A percentile compares a stretch with the other conserved stretches of the same genome.
phyloP scores from a whole-genome alignment of 106 monocot species.

The Gastrodia elata region DNA sequence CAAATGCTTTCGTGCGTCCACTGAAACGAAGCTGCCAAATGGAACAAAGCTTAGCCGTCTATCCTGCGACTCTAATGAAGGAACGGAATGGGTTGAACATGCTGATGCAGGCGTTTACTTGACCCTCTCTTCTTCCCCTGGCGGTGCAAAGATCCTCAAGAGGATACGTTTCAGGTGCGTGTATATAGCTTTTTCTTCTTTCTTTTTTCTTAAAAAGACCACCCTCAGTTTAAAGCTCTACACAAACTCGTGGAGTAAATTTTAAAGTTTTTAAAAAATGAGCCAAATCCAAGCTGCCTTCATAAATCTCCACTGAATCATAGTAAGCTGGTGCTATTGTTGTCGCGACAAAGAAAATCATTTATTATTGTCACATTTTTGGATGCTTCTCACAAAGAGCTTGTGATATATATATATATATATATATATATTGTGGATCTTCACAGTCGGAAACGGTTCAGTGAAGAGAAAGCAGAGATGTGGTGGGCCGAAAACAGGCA shows the following conservation, averaged over 20 bases:
- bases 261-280: no score
- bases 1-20: slow-evolving; percentile 12
- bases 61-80: neutral
- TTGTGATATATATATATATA: no score
- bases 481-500: slow-evolving; percentile 19
- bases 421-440: no score
- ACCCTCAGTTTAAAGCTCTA: no score
- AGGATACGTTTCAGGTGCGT: slow-evolving; percentile 58
- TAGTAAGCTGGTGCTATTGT: no score
- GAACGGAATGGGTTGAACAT: slow-evolving; percentile 46
- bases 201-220: neutral
- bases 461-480: slow-evolving; percentile 13
- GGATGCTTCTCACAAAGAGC: no score
- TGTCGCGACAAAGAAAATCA: no score
- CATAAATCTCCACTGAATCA: no score
- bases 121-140: slow-evolving; percentile 34
- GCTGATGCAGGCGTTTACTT: slow-evolving; percentile 59
- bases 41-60: neutral
- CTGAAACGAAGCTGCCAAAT: neutral
- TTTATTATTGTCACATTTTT: no score
- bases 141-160: slow-evolving; percentile 46
- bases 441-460: slow-evolving; percentile 19
- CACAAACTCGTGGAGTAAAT: no score
- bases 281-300: no score
- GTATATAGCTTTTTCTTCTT: neutral